Percentiles rank a stretch among this genome's conserved stretches.
phyloP scores from a whole-genome alignment of 2,329 filamentous ascomycete species.

The Neospermospora avenae region DNA sequence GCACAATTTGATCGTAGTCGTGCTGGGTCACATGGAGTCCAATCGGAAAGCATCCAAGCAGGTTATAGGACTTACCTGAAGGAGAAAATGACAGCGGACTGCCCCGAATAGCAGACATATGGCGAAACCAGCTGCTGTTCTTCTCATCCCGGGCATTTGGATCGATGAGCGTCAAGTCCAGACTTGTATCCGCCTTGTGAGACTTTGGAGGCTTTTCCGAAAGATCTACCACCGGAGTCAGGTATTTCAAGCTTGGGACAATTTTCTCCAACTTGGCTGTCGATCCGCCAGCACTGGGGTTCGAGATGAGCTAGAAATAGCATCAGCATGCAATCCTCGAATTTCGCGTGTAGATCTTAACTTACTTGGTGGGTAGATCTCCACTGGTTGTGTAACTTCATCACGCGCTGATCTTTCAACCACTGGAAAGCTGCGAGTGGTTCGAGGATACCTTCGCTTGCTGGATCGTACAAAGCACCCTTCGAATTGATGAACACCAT shows the following conservation, averaged over 20 bases:
- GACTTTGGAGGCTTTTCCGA: not conserved
- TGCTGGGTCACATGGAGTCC: not conserved
- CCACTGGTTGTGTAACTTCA: slow-evolving; percentile 7
- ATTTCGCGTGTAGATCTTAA: not conserved
- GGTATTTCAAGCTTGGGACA: slow-evolving; percentile 1
- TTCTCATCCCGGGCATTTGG: not conserved
- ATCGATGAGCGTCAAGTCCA: not conserved
- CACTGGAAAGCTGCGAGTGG: slow-evolving; percentile 7
- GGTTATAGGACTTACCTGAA: slow-evolving; percentile 1
- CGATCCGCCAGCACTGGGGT: not conserved
- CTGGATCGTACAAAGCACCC: not conserved
- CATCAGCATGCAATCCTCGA: not conserved
- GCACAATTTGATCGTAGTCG: slow-evolving; percentile 4
- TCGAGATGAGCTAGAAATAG: not conserved
- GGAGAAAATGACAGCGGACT: slow-evolving; percentile 7
- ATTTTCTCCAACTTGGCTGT: slow-evolving; percentile 1
- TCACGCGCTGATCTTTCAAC: slow-evolving; percentile 8
- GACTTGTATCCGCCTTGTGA: not conserved
- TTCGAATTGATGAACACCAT: slow-evolving; percentile 11
- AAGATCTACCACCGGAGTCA: not conserved
- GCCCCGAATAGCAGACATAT: slow-evolving; percentile 4
- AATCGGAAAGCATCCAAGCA: slow-evolving; percentile 6
- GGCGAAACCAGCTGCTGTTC: slow-evolving; percentile 2
- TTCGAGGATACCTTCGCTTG: slow-evolving; percentile 1
- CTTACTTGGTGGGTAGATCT: not conserved